These are phyloP conservation scores for Panus rudis DNA, from an alignment of 768 basidiomycete genomes.

Conservation along the genomic window DNA sequence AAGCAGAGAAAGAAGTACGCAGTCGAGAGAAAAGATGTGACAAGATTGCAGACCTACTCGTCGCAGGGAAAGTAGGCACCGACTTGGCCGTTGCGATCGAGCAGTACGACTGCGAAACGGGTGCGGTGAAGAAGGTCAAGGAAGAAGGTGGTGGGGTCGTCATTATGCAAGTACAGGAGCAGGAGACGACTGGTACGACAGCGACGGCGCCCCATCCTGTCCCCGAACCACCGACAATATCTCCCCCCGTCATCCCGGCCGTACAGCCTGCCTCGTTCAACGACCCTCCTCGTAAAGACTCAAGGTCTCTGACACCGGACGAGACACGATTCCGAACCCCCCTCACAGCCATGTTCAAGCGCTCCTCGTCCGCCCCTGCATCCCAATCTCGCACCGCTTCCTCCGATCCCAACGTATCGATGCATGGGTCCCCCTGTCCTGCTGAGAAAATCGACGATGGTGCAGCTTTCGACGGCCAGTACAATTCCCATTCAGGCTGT, in stretches of 20 bases:
- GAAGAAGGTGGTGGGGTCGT: slow-evolving; percentile 14
- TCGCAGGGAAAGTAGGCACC: slow-evolving; percentile 57
- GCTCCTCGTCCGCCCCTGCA: slow-evolving; percentile 52
- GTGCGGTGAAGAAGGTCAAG: slow-evolving; percentile 18
- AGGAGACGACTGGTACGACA: not conserved
- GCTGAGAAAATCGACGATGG: no score
- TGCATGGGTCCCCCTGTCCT: no score
- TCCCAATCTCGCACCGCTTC: slow-evolving; percentile 13
- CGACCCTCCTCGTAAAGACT: not conserved
- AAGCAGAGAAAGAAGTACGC: slow-evolving; percentile 32
- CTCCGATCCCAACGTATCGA: not conserved
- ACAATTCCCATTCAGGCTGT: slow-evolving; percentile 5
- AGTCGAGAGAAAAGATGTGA: slow-evolving; percentile 56
- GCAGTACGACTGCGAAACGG: slow-evolving; percentile 43
- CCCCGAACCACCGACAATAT: not conserved
- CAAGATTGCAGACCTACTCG: slow-evolving; percentile 62
- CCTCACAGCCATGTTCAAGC: slow-evolving; percentile 60
- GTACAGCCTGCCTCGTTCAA: slow-evolving; percentile 1
- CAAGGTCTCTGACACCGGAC: slow-evolving; percentile 11
- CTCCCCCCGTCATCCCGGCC: not conserved
- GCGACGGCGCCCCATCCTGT: not conserved
- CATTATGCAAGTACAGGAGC: slow-evolving; percentile 7
- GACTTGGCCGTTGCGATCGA: slow-evolving; percentile 57
- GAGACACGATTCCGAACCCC: slow-evolving; percentile 37
- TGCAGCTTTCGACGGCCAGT: slow-evolving; percentile 1